Conservation (phyloP, 805 yeast genomes). For the Saccharomycopsis malanga region DNA sequence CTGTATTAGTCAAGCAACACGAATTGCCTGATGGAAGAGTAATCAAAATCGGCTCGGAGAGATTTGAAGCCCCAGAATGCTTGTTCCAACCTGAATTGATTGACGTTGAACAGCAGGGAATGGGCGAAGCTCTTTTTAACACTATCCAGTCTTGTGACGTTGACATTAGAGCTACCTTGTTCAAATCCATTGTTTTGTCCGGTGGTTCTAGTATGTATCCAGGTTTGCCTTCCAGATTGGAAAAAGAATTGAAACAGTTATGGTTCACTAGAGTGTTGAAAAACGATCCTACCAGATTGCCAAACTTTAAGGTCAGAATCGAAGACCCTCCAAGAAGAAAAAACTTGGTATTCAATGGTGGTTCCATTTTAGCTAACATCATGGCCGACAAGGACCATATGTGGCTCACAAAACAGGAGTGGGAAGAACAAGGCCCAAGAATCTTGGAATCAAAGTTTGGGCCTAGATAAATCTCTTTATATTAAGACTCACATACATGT, state of each 20-base stretch:
- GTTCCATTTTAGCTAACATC: constrained; percentile 94
- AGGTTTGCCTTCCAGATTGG: constrained; percentile 91
- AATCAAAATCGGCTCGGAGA: constrained; percentile 88
- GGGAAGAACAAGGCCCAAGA: constrained; percentile 95
- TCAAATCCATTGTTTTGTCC: constrained; percentile 85
- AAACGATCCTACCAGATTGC: constrained; percentile 79
- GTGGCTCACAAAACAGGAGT: constrained; percentile 95
- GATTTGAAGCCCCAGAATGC: constrained; percentile 96
- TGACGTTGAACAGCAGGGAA: constrained; percentile 94
- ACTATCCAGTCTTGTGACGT: constrained; percentile 93
- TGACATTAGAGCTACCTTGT: constrained; percentile 82
- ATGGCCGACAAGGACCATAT: constrained; percentile 98
- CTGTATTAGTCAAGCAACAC: constrained; percentile 82
- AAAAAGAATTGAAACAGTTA: constrained; percentile 91
- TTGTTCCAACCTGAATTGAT: constrained; percentile 92
- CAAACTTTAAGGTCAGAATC: constrained; percentile 89
- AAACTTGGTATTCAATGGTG: constrained; percentile 98
- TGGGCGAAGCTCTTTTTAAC: constrained; percentile 87
- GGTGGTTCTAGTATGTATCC: constrained; percentile 99
- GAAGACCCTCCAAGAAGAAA: constrained; percentile 99
- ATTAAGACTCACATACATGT: too few relatives aligned
- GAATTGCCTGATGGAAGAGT: constrained; percentile 96
- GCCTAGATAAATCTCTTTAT: constrained; percentile 70
- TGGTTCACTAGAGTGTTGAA: constrained; percentile 88
- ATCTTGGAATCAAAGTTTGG: constrained; percentile 78